Base-by-base conservation (phyloP, 345 rosid species). In the Eucalyptus fibrosa region DNA sequence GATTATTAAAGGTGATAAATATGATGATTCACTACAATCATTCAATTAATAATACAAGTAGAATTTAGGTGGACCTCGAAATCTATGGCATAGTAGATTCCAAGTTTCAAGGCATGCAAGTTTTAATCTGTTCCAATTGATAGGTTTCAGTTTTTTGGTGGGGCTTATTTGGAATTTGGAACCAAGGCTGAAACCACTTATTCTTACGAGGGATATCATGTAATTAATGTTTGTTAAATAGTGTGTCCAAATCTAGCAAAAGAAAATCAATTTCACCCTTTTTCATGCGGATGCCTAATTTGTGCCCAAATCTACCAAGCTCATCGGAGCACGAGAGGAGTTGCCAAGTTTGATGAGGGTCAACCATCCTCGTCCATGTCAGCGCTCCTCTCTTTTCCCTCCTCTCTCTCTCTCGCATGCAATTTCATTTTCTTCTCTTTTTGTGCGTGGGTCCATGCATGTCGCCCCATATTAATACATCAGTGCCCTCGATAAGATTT, bases 61-160 rank as follows among this genome's bases (percentile, higher is more conserved):
- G 3, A 51, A 51, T 1, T 51, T 51, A 51, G 4, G 23, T 18
- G 2, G 2, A 51, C 0, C 21, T 51, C 2, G 2, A 51, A 51
- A 51, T 51, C 55, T 51, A 17, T 0, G 4, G 0, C 21, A 51
- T 0, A 7, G 21, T 17, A 51, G 2, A 17, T 51, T 51, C 4
- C 23, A 51, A 0, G 4, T 51, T 18, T 18, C 55, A 51, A 51
- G 9, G 1, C 4, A 51, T 51, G 0, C 8, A 51, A 51, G 23
- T 51, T 50, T 51, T 7, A 51, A 3, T 0, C 3, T 3, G n/a
- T n/a, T 51, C 4, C 55, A 51, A 51, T 0, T 0, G 4, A 18
- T 17, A 51, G 55, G 8, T 18, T 51, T 51, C 4, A 3, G 0
- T 17, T 51, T 51, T 51, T 0, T 1, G 0, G 4, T 17, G 0